Percentiles rank a stretch among this genome's conserved stretches.
phyloP scores from a whole-genome alignment of 768 basidiomycete genomes.

The Tricholoma sp. region DNA sequence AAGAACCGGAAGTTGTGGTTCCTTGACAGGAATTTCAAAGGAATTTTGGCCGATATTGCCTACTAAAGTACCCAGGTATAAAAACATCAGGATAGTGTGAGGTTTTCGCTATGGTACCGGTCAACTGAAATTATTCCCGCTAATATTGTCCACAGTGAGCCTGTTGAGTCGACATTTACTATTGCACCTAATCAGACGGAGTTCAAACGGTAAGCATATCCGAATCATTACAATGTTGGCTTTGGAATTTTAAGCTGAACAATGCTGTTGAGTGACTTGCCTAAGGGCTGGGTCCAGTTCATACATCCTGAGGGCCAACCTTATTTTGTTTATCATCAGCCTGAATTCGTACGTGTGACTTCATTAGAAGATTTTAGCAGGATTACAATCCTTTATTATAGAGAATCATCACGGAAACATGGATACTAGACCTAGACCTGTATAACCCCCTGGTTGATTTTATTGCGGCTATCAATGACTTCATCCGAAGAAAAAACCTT shows the following conservation, averaged over 20 bases:
- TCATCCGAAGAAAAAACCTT: constrained; percentile 12
- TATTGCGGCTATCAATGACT: constrained; percentile 3
- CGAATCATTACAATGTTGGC: background rate
- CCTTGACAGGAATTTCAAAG: background rate
- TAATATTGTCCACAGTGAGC: background rate
- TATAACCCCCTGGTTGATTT: constrained; percentile 16
- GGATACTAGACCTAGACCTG: constrained; percentile 26
- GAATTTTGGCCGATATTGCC: background rate
- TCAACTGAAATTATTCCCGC: background rate
- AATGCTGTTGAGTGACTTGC: constrained; percentile 2
- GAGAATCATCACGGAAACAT: constrained; percentile 37
- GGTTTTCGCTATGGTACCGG: background rate
- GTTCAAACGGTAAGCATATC: background rate
- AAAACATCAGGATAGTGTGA: background rate
- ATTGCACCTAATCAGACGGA: background rate
- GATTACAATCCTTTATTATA: constrained; percentile 3
- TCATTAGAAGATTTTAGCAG: background rate
- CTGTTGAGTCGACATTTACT: background rate
- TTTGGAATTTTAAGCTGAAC: background rate
- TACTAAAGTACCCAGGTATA: background rate
- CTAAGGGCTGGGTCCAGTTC: constrained; percentile 21
- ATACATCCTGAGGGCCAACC: constrained; percentile 27
- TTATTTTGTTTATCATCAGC: constrained; percentile 20
- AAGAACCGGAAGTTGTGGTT: background rate
- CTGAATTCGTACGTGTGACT: constrained; percentile 20